Evolutionary conservation across 2,329 filamentous ascomycete species (phyloP).

Genomic region (Paraconiothyrium sp.): DNA sequence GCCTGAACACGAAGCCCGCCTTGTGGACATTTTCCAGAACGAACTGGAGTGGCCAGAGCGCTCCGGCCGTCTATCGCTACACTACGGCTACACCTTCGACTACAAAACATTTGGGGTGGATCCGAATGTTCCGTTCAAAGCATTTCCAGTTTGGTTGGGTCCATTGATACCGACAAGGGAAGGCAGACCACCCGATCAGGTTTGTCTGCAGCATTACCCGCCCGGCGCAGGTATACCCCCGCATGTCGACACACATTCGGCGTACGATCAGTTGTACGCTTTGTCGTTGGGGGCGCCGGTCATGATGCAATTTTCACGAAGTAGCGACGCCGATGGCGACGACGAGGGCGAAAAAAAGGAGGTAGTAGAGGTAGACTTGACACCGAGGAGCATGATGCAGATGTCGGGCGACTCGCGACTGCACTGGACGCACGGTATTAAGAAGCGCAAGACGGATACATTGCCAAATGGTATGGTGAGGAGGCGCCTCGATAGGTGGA

Average conservation of each 20-base stretch:
- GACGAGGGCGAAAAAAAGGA: neutral
- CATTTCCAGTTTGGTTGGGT: neutral
- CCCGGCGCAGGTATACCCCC: neutral
- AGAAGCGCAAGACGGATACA: slow-evolving; percentile 5
- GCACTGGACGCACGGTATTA: slow-evolving; percentile 5
- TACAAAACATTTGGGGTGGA: slow-evolving; percentile 4
- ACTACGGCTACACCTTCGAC: slow-evolving; percentile 6
- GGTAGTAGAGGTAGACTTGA: neutral
- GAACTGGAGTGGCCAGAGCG: neutral
- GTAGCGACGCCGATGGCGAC: neutral
- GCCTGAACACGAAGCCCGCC: neutral
- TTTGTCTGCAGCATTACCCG: slow-evolving; percentile 2
- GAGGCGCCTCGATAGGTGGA: neutral
- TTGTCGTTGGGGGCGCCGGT: neutral
- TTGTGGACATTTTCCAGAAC: neutral
- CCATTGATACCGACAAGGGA: neutral
- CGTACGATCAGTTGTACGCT: slow-evolving; percentile 2
- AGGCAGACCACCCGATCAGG: slow-evolving; percentile 1
- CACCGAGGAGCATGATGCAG: slow-evolving; percentile 4
- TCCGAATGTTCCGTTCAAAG: neutral
- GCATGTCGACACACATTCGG: slow-evolving; percentile 1
- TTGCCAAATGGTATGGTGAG: neutral
- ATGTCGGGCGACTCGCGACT: slow-evolving; percentile 4
- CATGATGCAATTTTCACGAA: neutral
- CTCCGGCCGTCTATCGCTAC: neutral